Evolutionary conservation across 2,329 filamentous ascomycete species (phyloP).

Genomic region (Fusarium sp.): DNA sequence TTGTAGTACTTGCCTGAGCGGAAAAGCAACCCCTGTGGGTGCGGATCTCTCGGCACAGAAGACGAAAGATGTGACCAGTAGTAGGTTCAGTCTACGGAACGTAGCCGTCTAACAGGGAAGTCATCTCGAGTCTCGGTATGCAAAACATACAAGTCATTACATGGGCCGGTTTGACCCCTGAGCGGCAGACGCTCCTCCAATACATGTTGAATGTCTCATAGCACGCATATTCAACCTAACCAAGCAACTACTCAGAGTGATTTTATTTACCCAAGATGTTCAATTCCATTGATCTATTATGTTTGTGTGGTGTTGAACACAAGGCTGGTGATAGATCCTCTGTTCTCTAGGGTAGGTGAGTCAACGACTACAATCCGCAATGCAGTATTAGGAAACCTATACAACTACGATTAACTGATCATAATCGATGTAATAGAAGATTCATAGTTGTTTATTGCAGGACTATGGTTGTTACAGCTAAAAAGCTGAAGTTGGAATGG

Average conservation of each 20-base stretch:
- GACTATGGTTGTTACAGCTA: too few relatives aligned
- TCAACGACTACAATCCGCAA: background rate
- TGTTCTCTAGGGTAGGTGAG: background rate
- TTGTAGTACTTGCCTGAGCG: background rate
- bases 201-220: background rate
- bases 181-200: background rate
- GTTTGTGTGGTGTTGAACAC: background rate
- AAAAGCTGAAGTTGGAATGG: background rate
- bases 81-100: background rate
- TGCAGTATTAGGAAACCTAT: background rate
- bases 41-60: background rate
- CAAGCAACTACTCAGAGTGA: background rate
- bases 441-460: accelerated
- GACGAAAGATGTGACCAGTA: background rate
- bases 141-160: background rate
- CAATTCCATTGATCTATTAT: background rate
- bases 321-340: background rate
- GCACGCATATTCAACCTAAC: background rate
- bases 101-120: background rate
- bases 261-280: too few relatives aligned
- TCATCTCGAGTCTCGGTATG: background rate
- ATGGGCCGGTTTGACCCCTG: background rate
- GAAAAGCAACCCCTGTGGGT: background rate
- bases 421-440: background rate
- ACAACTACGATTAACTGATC: too few relatives aligned